Evolutionary conservation across 176 grass and related monocot species (phyloP).

Genomic region (Cocos nucifera): DNA sequence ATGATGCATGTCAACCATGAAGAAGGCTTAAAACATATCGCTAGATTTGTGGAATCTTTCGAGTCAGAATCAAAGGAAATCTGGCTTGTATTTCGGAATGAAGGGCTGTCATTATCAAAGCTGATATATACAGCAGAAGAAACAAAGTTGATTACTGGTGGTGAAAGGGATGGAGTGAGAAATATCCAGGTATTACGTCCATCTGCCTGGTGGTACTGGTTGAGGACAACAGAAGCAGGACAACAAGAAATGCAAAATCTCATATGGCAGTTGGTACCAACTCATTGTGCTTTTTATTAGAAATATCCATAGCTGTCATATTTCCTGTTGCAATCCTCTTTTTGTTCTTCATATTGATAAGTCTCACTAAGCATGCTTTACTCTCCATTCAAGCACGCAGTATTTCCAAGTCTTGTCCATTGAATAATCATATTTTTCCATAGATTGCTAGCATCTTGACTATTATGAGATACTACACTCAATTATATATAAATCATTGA

Average conservation of each 20-base stretch:
- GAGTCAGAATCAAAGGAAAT: conserved; percentile 91
- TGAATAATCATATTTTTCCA: too few relatives aligned
- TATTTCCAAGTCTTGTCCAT: too few relatives aligned
- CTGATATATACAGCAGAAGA: conserved; percentile 83
- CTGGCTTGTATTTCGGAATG: conserved; percentile 88
- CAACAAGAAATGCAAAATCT: conserved; percentile 83
- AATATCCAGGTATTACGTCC: conserved; percentile 68
- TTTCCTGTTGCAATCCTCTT: too few relatives aligned
- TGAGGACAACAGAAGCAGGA: conserved; percentile 75
- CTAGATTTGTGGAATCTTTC: conserved; percentile 97
- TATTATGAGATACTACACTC: too few relatives aligned
- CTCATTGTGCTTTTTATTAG: too few relatives aligned
- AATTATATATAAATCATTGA: too few relatives aligned
- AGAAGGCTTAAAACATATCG: conserved; percentile 75
- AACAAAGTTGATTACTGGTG: conserved; percentile 59
- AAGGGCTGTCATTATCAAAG: conserved; percentile 81
- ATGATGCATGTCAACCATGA: conserved; percentile 2
- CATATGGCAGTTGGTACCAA: conserved; percentile 75
- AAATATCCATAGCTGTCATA: too few relatives aligned
- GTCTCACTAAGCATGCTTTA: too few relatives aligned
- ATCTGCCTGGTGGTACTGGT: conserved; percentile 92
- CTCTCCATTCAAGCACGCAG: too few relatives aligned
- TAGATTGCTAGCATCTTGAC: too few relatives aligned
- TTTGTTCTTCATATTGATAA: too few relatives aligned
- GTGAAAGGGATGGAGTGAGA: conserved; percentile 40